These are phyloP conservation scores for Eucalyptus curtisii DNA, from an alignment of 345 rosid genomes.

Conservation along the genomic window DNA sequence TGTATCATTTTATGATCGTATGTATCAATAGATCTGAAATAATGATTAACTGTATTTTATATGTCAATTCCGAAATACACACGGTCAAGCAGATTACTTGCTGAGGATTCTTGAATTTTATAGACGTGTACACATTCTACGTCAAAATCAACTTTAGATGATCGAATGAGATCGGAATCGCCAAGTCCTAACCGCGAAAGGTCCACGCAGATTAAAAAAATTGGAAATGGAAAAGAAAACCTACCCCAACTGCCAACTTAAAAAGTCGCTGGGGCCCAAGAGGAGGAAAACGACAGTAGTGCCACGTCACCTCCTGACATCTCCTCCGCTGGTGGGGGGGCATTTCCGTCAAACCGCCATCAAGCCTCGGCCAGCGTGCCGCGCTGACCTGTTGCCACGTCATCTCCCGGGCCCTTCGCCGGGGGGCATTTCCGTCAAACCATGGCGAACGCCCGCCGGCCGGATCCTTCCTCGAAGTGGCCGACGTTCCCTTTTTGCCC, in stretches of 20 bases:
- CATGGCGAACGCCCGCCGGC: background rate
- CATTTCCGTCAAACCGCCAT: background rate
- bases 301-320: background rate
- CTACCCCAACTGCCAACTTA: background rate
- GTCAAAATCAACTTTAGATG: background rate
- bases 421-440: background rate
- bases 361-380: background rate
- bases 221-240: background rate
- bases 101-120: background rate
- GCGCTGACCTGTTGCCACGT: background rate
- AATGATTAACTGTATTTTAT: background rate
- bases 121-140: background rate
- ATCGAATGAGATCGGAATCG: background rate
- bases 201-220: background rate
- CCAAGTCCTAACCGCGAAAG: background rate
- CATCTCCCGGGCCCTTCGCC: background rate
- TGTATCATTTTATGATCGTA: rapidly evolving
- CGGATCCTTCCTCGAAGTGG: background rate
- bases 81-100: background rate
- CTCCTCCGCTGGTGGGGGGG: background rate
- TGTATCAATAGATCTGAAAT: rapidly evolving
- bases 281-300: background rate
- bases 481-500: background rate
- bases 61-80: background rate
- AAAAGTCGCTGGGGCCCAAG: background rate